phyloP scores from a whole-genome alignment of 148 eudicot species.

The Drosera capensis region DNA sequence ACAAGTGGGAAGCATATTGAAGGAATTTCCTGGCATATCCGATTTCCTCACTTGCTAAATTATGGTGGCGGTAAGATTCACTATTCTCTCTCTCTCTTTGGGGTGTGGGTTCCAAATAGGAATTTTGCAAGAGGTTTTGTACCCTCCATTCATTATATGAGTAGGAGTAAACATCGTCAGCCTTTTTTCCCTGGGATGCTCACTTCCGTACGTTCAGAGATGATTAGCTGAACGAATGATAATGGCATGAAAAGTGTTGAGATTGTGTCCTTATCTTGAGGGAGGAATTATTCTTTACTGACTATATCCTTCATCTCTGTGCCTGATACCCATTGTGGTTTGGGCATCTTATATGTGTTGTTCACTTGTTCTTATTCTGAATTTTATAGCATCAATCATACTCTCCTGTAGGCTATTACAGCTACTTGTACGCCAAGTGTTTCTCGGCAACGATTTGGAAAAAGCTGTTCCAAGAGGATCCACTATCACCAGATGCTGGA shows the following conservation, averaged over 20 bases:
- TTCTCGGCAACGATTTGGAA: constrained; percentile 88
- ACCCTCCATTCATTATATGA: no score
- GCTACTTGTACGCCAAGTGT: constrained; percentile 95
- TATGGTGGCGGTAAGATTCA: constrained; percentile 70
- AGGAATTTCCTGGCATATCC: constrained; percentile 88
- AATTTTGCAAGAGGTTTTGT: no score
- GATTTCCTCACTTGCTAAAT: constrained; percentile 76
- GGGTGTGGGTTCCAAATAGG: background rate
- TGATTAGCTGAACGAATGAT: no score
- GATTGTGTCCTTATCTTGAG: no score
- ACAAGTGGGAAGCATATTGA: constrained; percentile 84
- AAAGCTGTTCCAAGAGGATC: constrained; percentile 61
- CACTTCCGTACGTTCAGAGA: no score
- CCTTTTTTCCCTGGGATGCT: no score
- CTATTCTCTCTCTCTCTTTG: background rate
- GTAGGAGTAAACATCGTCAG: no score
- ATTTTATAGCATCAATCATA: background rate
- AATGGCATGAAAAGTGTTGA: no score
- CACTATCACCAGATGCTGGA: constrained; percentile 60
- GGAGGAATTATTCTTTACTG: no score
- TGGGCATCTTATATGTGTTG: background rate
- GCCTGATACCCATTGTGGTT: no score
- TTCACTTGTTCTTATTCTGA: background rate
- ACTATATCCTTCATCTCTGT: no score
- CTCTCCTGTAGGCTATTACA: constrained; percentile 55